phyloP scores from a whole-genome alignment of 768 basidiomycete genomes.

The Rubroboletus pulcherrimus region DNA sequence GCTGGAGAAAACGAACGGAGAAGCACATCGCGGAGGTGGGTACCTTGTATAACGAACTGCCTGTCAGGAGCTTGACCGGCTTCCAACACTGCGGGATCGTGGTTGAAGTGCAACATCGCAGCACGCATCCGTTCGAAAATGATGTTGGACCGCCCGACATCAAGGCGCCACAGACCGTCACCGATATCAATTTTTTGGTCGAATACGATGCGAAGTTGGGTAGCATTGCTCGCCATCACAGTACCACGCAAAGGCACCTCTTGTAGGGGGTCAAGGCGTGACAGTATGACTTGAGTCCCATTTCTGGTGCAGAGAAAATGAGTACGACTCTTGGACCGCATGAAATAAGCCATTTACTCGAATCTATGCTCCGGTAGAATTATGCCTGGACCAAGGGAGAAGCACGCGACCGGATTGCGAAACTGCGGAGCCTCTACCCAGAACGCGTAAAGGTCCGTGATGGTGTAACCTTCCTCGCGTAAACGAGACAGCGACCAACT shows the following conservation, averaged over 20 bases:
- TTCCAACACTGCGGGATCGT: constrained; percentile 49
- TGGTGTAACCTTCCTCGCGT: constrained; percentile 65
- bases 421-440: constrained; percentile 65
- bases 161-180: constrained; percentile 59
- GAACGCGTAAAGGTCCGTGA: constrained; percentile 62
- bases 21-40: constrained; percentile 66
- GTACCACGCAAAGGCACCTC: constrained; percentile 54
- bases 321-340: not conserved
- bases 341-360: constrained; percentile 45
- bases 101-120: constrained; percentile 56
- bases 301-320: constrained; percentile 42
- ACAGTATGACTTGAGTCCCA: constrained; percentile 67
- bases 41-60: constrained; percentile 64
- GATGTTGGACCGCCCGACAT: constrained; percentile 65
- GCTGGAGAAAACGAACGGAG: constrained; percentile 50
- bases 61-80: constrained; percentile 28
- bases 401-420: constrained; percentile 64
- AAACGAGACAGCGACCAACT: constrained; percentile 63
- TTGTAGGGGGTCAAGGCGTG: constrained; percentile 55
- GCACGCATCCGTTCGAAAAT: constrained; percentile 65
- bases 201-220: constrained; percentile 59
- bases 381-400: constrained; percentile 60
- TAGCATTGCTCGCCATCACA: constrained; percentile 46
- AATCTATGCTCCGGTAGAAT: constrained; percentile 64
- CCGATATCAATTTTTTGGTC: constrained; percentile 42